Percentiles rank a stretch among this genome's conserved stretches.
Evolutionary conservation across 73 alveolate genomes (phyloP).

Genomic region (Paramecium primaurelia): DNA sequence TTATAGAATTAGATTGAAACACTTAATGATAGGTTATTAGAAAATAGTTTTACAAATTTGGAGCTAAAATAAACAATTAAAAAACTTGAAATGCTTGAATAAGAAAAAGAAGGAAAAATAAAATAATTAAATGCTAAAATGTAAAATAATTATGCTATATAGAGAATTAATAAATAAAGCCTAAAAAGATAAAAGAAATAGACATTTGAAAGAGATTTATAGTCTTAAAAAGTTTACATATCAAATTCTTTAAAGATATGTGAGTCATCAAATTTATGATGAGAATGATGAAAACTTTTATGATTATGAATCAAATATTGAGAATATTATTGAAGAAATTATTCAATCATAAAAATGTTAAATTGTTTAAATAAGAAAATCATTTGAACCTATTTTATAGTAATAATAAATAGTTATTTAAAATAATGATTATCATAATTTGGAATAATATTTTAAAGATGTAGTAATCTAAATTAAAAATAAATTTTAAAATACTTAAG

Average conservation of each 20-base stretch:
- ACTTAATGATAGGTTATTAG: not conserved
- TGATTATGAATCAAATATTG: not conserved
- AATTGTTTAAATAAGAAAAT: not conserved
- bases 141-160: not conserved
- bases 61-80: not conserved
- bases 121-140: not conserved
- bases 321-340: not conserved
- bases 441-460: not conserved
- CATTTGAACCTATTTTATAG: not conserved
- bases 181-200: not conserved
- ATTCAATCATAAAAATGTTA: not conserved
- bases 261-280: not conserved
- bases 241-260: not conserved
- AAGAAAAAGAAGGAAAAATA: not conserved
- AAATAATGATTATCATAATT: not conserved
- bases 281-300: not conserved
- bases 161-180: conserved; percentile 9
- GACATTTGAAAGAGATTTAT: not conserved
- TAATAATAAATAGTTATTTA: not conserved
- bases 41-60: not conserved
- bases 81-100: not conserved
- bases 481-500: not conserved
- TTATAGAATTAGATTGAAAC: not conserved
- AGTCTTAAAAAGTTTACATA: not conserved
- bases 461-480: not conserved